Base-by-base conservation (phyloP, 306 rosid genomes). In the Castanopsis chinensis region DNA sequence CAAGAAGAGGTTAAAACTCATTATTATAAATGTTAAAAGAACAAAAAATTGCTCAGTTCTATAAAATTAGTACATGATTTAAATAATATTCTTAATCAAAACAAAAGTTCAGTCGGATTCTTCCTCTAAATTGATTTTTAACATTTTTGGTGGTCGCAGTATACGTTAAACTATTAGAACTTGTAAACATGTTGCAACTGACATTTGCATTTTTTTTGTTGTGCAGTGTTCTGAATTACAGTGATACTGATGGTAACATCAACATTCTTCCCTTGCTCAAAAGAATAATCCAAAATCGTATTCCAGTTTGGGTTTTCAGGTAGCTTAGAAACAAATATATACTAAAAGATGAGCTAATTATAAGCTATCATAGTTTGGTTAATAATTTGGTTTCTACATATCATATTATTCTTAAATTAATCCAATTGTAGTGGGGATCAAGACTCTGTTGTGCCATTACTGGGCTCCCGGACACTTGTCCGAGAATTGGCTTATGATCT, bases 231-330 rank as follows among this genome's bases (percentile, higher is more conserved):
- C 18, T 92, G n/a, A 86, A 91, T 71, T 94, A 94, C 76, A 90
- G 86, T 28, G 83, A 78, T 0, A 78, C 84, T 21, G 97, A 94
- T 85, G 86, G 83, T 37, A 83, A 86, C 86, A 81, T 86, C 56
- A 58, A 94, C 69, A 92, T 94, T 30, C 92, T 91, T 85, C 98
- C 98, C 27, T 64, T 86, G 84, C 91, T 94, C 71, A 80, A 88
- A 79, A 86, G 89, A 85, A 94, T 94, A 77, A 82, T 91, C 69
- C 80, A 90, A 58, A 89, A 87, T 70, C 87, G 73, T 33, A 88
- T 94, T 71, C 95, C 97, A 60, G 87, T 94, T 73, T 92, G 93
- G 98, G 86, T 94, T 86, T 94, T 88, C 91, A 94, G 98, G 98
- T 92, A 88, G 55, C 73, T 82, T 69, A 2, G 25, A 73, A 15